Evolutionary conservation across 108 stramenopile species (phyloP), one percentile per base, ranked within the genome.

Genomic region (Skeletonema tropicum): DNA sequence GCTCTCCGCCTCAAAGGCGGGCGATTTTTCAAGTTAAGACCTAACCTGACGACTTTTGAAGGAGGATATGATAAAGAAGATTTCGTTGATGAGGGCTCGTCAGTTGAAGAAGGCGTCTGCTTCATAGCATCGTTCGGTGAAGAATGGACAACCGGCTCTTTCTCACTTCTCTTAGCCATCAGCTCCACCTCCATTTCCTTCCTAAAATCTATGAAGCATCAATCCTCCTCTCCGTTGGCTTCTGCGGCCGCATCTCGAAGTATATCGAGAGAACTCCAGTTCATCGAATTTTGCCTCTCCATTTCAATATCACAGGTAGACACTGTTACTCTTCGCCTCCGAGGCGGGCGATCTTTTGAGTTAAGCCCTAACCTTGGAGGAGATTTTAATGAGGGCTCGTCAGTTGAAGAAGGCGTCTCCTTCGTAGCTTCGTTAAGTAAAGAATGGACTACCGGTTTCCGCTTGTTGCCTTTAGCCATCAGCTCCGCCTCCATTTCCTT

Each of bases 181-280:
- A 45, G 6, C 23, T 55, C 52, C n/a, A 8, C 52, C 21, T 23
- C 60, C 60, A 62, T 62, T 35, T 62, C 35, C 25, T 31, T 36
- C 6, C 6, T 3, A 62, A 62, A 35, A 17, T 32, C 60, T 0
- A n/a, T 62, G 32, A 19, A 32, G 6, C n/a, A 13, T 64, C 25
- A 23, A 55, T 25, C n/a, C 25, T 7, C 25, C 41, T 64, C 64
- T 4, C 64, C 64, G 6, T 45, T 64, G 38, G 41, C 64, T 17
- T 64, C 64, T 38, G 36, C 38, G 2, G 64, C 64, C 2, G 38
- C 64, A 64, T 64, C 64, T 14, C 64, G 21, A 14, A 64, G 21
- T 36, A 64, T 64, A 23, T 41, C 35, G 2, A 21, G 23, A 3
- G 38, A 39, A 11, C 45, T 32, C 36, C 35, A 64, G 15, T 6